Base-by-base conservation (phyloP, 2,329 filamentous ascomycete species). In the Penicillium italicum region DNA sequence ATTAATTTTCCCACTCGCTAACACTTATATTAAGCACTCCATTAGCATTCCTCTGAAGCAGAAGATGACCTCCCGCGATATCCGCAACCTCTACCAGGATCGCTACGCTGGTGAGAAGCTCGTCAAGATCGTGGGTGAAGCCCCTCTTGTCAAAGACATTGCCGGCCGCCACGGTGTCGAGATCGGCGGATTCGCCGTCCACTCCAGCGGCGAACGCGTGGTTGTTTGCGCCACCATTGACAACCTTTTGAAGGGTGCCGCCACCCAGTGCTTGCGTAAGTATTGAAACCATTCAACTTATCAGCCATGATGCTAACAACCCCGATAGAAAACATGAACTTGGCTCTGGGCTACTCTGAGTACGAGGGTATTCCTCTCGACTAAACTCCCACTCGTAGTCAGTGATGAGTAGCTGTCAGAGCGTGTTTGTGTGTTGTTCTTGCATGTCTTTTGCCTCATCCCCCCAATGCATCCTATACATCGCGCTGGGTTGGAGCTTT, bases 221-320 rank as follows among this genome's bases (percentile, higher is more conserved):
- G 93, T 97, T n/a, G 84, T 97, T 60, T 95, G 92, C 70, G 90
- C 88, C 18, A 96, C 90, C 3, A 96, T 97, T 68, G 92, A 97
- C 76, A 96, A 97, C 76, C 77, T 97, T 64, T 81, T 94, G 66
- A 97, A 97, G 84, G 92, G 92, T 57, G 92, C 92, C 51, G 90
- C 90, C 7, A 96, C 92, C 11, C 92, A 96, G 74, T 96, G 91
- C 77, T 77, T 96, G 73, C 92, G 88, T 91, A 82, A 82, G 88
- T 87, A 31, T 36, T 26, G 38, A 36, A 34, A 30, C 42, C 40
- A 43, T 4, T 30, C 11, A 24, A 3, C 22, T 20, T 6, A 37
- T 28, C 14, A 37, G 20, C 26, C 16, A 52, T 33, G 26, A 63
- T 47, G 22, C 53, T 62, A 53, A 62, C 31, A 1, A 18, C 4